These are phyloP conservation scores for Zasmidium cellare DNA, from an alignment of 2,329 filamentous ascomycete species.

Conservation along the genomic window DNA sequence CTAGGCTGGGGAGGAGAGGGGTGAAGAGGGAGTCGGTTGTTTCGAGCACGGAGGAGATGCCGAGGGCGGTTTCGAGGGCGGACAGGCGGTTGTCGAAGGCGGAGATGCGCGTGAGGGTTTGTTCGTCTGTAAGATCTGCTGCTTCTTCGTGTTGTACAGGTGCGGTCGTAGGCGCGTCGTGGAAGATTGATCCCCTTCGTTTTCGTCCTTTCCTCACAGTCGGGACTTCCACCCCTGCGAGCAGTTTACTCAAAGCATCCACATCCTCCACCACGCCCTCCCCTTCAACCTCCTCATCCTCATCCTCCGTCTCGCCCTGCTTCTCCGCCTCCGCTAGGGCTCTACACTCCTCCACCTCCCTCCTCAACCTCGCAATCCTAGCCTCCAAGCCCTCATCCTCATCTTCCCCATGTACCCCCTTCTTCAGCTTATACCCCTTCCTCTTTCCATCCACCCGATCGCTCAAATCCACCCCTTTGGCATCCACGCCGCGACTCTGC, in stretches of 20 bases:
- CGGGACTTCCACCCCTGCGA: slow-evolving; percentile 63
- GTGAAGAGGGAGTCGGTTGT: slow-evolving; percentile 55
- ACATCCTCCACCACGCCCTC: slow-evolving; percentile 59
- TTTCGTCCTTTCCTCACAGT: slow-evolving; percentile 13
- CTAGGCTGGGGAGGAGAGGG: slow-evolving; percentile 79
- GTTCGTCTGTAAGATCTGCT: slow-evolving; percentile 37
- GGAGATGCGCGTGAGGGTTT: slow-evolving; percentile 75
- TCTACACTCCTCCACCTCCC: slow-evolving; percentile 71
- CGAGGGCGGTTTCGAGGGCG: slow-evolving; percentile 76
- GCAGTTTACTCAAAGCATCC: slow-evolving; percentile 65
- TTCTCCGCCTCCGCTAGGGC: slow-evolving; percentile 43
- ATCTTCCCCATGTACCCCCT: slow-evolving; percentile 60
- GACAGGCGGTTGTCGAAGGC: slow-evolving; percentile 83
- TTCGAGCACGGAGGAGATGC: slow-evolving; percentile 65
- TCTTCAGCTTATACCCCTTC: slow-evolving; percentile 70
- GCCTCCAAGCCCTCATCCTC: slow-evolving; percentile 75
- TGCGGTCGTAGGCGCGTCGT: slow-evolving; percentile 20
- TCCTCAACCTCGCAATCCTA: slow-evolving; percentile 77
- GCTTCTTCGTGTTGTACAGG: slow-evolving; percentile 2
- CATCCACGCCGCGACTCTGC: slow-evolving; percentile 64
- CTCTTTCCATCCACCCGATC: slow-evolving; percentile 81
- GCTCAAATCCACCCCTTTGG: slow-evolving; percentile 80
- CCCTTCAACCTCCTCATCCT: slow-evolving; percentile 43
- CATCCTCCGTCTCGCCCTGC: slow-evolving; percentile 44
- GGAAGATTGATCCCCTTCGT: slow-evolving; percentile 14